Conservation (phyloP, 176 grass and related monocot species). For the Cymbopogon citratus region DNA sequence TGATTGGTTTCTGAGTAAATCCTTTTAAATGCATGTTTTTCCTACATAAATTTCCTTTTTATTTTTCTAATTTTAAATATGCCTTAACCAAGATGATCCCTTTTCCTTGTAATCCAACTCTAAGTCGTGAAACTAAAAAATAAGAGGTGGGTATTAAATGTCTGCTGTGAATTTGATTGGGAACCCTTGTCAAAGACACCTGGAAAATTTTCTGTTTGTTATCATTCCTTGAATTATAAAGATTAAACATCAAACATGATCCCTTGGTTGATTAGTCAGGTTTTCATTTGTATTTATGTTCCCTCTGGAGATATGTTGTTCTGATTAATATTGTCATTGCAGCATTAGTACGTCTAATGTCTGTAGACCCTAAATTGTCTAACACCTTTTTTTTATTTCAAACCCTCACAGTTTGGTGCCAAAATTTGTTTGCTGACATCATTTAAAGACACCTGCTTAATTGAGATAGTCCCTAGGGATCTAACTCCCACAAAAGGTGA, state of each 20-base stretch:
- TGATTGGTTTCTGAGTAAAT: slow-evolving; percentile 25
- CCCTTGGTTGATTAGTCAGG: background rate
- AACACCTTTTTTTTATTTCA: background rate
- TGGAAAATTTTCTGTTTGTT: background rate
- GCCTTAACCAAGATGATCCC: no score
- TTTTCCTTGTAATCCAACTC: background rate
- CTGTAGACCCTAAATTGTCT: background rate
- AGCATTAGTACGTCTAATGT: background rate
- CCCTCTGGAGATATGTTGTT: background rate
- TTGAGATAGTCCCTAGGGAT: slow-evolving; percentile 93
- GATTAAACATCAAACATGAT: background rate
- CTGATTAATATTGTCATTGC: background rate
- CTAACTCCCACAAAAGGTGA: slow-evolving; percentile 78
- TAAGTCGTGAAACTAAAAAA: background rate
- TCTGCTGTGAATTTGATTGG: background rate
- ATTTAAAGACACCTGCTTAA: slow-evolving; percentile 83
- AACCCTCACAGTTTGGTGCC: slow-evolving; percentile 66
- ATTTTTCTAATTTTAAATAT: background rate
- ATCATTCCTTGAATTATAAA: slow-evolving; percentile 4
- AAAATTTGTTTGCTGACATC: slow-evolving; percentile 96
- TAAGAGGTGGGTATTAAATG: background rate
- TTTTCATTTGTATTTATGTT: background rate
- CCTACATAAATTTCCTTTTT: background rate
- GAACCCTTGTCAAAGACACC: background rate
- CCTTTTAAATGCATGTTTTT: slow-evolving; percentile 15